A percentile compares a stretch with the other conserved stretches of the same genome.
Conservation (phyloP, 2,329 filamentous ascomycete genomes). For the Verticillium klebahnii region DNA sequence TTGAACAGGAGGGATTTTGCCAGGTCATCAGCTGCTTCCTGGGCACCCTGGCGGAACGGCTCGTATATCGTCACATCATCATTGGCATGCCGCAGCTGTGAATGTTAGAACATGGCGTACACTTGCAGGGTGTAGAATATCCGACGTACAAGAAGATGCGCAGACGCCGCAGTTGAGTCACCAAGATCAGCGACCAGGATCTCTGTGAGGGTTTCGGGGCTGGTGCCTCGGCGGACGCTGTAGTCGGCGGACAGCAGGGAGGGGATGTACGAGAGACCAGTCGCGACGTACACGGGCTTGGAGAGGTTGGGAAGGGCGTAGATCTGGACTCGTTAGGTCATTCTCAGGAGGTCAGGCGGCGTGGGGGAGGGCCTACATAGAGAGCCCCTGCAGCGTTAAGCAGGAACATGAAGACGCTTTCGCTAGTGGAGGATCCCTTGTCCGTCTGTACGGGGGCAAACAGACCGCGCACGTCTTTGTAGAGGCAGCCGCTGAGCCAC, state of each 20-base stretch:
- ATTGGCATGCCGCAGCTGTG: constrained; percentile 67
- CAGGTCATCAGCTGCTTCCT: constrained; percentile 33
- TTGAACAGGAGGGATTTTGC: constrained; percentile 64
- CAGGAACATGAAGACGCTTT: constrained; percentile 68
- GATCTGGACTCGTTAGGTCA: constrained; percentile 45
- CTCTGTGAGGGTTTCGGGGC: constrained; percentile 71
- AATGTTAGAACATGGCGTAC: not conserved
- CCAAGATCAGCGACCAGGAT: constrained; percentile 82
- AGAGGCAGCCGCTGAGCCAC: constrained; percentile 82
- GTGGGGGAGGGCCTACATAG: constrained; percentile 50
- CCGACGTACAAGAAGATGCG: constrained; percentile 72
- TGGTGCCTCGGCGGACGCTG: constrained; percentile 62
- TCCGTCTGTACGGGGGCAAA: constrained; percentile 41
- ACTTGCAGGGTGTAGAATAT: not conserved
- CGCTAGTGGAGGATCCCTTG: constrained; percentile 31
- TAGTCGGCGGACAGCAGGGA: constrained; percentile 70
- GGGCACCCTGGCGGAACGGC: constrained; percentile 55
- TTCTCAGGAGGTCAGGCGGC: not conserved
- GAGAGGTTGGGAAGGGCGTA: constrained; percentile 72
- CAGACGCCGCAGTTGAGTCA: constrained; percentile 62
- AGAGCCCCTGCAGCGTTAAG: constrained; percentile 71
- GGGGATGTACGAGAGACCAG: constrained; percentile 74
- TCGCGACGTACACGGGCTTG: constrained; percentile 67
- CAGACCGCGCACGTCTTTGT: constrained; percentile 58
- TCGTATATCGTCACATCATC: constrained; percentile 88